These are phyloP conservation scores for Rutstroemia sp. DNA, from an alignment of 2,329 filamentous ascomycete genomes.

Conservation along the genomic window DNA sequence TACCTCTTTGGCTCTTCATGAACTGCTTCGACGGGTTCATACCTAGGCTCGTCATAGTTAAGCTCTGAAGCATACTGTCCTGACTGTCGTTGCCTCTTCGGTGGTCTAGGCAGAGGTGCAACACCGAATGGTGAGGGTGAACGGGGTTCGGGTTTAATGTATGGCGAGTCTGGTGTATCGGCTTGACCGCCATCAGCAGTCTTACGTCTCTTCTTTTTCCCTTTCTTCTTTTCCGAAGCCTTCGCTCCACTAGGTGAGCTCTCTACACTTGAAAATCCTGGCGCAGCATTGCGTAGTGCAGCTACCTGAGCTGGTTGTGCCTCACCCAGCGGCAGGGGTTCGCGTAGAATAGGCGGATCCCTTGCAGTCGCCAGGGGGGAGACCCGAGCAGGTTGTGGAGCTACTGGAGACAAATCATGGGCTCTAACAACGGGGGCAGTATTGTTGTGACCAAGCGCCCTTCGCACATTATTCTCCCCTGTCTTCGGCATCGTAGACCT, in stretches of 20 bases:
- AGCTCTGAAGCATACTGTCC: constrained; percentile 35
- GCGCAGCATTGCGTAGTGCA: constrained; percentile 43
- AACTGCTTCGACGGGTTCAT: constrained; percentile 29
- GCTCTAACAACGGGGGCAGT: constrained; percentile 61
- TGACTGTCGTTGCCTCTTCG: constrained; percentile 48
- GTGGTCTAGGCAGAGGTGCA: constrained; percentile 45
- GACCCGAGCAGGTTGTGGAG: constrained; percentile 68
- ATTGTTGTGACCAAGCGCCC: constrained; percentile 33
- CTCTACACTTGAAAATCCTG: constrained; percentile 47
- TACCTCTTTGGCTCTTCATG: constrained; percentile 17
- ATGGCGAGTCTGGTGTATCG: constrained; percentile 40
- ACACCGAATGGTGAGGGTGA: constrained; percentile 53
- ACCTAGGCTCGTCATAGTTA: constrained; percentile 39
- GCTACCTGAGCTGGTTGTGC: constrained; percentile 45
- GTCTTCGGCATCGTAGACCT: constrained; percentile 29
- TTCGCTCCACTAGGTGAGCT: constrained; percentile 46
- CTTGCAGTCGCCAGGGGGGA: constrained; percentile 47
- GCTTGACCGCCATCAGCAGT: constrained; percentile 32
- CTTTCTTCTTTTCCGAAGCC: constrained; percentile 43
- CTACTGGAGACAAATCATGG: constrained; percentile 65
- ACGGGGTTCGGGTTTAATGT: constrained; percentile 58
- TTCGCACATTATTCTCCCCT: constrained; percentile 33
- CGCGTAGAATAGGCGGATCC: constrained; percentile 26
- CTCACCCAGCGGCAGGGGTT: constrained; percentile 21
- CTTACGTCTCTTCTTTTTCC: constrained; percentile 46